phyloP scores from a whole-genome alignment of 2,329 filamentous ascomycete genomes.

The Fusarium torulosum region DNA sequence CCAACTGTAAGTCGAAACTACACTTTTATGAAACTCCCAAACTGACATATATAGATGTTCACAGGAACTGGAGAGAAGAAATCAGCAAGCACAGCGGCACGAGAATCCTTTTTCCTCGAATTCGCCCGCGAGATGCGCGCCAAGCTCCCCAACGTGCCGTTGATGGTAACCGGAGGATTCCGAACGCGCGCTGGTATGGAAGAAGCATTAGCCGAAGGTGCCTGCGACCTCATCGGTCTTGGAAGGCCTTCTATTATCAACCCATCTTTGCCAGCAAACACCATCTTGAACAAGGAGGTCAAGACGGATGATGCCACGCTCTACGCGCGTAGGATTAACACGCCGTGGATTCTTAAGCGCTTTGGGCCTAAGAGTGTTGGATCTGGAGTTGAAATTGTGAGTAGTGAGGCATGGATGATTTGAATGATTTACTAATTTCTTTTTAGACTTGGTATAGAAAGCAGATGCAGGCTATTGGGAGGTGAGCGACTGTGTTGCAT shows the following conservation, averaged over 20 bases:
- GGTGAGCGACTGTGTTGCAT: neutral
- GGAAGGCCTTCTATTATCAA: constrained; percentile 56
- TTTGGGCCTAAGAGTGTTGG: constrained; percentile 36
- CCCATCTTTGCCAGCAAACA: constrained; percentile 53
- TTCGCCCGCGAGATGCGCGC: constrained; percentile 68
- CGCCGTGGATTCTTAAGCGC: constrained; percentile 35
- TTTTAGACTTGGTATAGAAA: constrained; percentile 32
- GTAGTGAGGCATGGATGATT: accelerated
- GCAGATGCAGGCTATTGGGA: constrained; percentile 29
- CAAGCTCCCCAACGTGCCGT: constrained; percentile 57
- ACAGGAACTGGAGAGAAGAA: constrained; percentile 30
- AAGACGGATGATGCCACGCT: constrained; percentile 31
- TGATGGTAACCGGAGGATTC: constrained; percentile 75
- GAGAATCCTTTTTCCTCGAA: constrained; percentile 77
- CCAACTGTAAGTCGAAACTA: constrained; percentile 55
- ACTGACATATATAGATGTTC: constrained; percentile 52
- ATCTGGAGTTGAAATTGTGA: constrained; percentile 38
- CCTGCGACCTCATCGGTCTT: constrained; percentile 59
- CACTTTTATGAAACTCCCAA: neutral
- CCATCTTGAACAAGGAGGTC: constrained; percentile 35
- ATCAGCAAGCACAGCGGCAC: constrained; percentile 59
- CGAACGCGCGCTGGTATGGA: constrained; percentile 61
- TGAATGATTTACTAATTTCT: neutral
- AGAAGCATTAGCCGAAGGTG: constrained; percentile 53
- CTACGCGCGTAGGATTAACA: constrained; percentile 12